Evolutionary conservation across 345 rosid species (phyloP), one percentile per base, ranked within the genome.

Genomic region (Dimocarpus longan): DNA sequence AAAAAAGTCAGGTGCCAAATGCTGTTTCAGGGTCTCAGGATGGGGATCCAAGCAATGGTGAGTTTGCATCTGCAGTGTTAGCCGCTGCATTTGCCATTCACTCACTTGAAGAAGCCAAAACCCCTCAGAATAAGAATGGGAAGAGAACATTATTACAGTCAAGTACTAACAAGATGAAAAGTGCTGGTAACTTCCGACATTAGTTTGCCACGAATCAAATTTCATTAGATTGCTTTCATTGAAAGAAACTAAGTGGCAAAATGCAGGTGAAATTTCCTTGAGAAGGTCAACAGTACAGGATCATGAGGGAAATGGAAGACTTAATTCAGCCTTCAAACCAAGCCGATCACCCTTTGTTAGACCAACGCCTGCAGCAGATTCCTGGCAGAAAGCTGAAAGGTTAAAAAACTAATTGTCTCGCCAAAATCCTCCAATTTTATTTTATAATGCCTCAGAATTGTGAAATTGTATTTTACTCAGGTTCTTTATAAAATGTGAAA

Each of bases 71-170:
- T 24, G 88, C 88, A 39, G 78, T 85, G 43, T 82, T 85, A 32
- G 85, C 85, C n/a, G 85, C 85, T 19, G 86, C 88, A 63, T 78
- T 75, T 73, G 80, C 84, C n/a, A 76, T 85, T 66, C 83, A 78
- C 10, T 80, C 88, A 65, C 68, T 43, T 40, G 84, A 78, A 77
- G 84, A 82, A 48, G 64, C 75, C 67, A 70, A 75, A 77, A 57
- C 67, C 5, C 16, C n/a, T n/a, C 56, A 72, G 56, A 40, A 22
- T 11, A 80, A 74, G 60, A 28, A 32, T 26, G 50, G 26, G 50
- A 43, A n/a, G 64, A 22, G 10, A 59, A 63, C 16, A 64, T 19
- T 44, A 40, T 50, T 37, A 76, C 70, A 54, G 54, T 77, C 37
- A 32, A 32, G 37, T 32, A 32, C 3, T 32, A 32, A 32, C 37